Base-by-base conservation (phyloP, 139 green algal genomes). In the Ettlia oleoabundans region DNA sequence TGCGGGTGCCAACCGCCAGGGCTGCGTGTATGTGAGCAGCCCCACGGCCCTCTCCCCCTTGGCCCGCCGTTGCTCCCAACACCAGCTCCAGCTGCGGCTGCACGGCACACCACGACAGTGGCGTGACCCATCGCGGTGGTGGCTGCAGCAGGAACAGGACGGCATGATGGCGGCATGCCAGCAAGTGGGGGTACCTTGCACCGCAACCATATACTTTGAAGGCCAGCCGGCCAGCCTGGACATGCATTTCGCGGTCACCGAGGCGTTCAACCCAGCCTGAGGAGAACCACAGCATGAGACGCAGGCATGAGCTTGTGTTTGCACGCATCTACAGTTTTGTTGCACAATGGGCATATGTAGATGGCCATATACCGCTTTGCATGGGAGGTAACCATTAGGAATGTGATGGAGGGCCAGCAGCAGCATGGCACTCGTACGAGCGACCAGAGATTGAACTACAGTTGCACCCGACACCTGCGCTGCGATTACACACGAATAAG, bases 71-170 rank as follows among this genome's bases (percentile, higher is more conserved):
- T 70, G 58, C 69, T 24, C 21, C 7, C 4, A 32, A 21, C 32
- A 71, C 42, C 7, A 3, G 2, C 4, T 80, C 53, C 26, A 78
- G 32, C 65, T 88, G 21, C 42, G 69, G 13, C 73, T 92, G 8
- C 88, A 92, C 68, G 88, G 88, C 32, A 92, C 88, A 18, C 87
- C 88, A 2, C 80, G 88, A 35, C 88, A 92, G 81, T 92, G 88
- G 88, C 61, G 63, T 15, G 88, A 92, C 41, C 30, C 38, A 8
- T 47, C 13, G 4, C 76, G 88, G 18, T 84, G 78, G 5, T 92
- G 88, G 88, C 87, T 92, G 43, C 47, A 42, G 24, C 24, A 77
- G 15, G 88, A 92, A 63, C 86, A 87, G 55, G 75, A 86, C 4
- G 64, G 51, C 5, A 71, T 88, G 61, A 22, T 83, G 24, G 40